A percentile compares a stretch with the other conserved stretches of the same genome.
Evolutionary conservation across 2,329 filamentous ascomycete species (phyloP).

Genomic region (Diaporthe sp.): DNA sequence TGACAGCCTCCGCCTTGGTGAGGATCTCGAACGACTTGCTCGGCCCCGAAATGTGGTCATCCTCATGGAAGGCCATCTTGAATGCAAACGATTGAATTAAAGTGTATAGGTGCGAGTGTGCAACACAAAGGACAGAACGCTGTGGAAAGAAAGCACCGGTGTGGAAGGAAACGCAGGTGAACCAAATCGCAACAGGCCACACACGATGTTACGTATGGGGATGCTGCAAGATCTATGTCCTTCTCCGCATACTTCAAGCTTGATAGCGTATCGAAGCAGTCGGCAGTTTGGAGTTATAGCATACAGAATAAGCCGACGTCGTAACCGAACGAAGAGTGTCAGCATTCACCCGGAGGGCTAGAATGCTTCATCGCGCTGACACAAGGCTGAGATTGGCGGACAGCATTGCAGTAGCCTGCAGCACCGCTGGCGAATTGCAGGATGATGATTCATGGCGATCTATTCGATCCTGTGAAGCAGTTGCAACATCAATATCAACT

Average conservation of each 20-base stretch:
- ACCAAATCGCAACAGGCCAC: not conserved
- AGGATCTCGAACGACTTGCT: slow-evolving; percentile 17
- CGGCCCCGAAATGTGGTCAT: not conserved
- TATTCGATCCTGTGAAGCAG: not conserved
- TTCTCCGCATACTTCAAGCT: not conserved
- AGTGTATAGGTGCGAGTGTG: too few species aligned
- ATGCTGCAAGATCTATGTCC: slow-evolving; percentile 11
- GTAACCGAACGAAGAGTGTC: not conserved
- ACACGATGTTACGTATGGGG: not conserved
- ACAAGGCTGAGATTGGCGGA: slow-evolving; percentile 14
- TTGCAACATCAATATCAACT: slow-evolving; percentile 10
- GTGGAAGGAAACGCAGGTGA: not conserved
- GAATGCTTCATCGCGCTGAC: slow-evolving; percentile 14
- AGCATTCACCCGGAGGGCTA: slow-evolving; percentile 10
- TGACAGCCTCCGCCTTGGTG: slow-evolving; percentile 34
- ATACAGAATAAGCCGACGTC: slow-evolving; percentile 1
- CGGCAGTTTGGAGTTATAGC: not conserved
- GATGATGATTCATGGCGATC: slow-evolving; percentile 24
- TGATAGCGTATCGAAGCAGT: not conserved
- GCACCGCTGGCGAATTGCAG: not conserved
- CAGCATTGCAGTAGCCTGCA: not conserved
- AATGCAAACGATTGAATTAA: not conserved
- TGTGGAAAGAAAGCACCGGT: not conserved
- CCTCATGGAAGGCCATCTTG: not conserved
- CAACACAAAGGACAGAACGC: not conserved